These are phyloP conservation scores for Metarhizium sp. DNA, from an alignment of 2,329 filamentous ascomycete genomes.

Conservation along the genomic window DNA sequence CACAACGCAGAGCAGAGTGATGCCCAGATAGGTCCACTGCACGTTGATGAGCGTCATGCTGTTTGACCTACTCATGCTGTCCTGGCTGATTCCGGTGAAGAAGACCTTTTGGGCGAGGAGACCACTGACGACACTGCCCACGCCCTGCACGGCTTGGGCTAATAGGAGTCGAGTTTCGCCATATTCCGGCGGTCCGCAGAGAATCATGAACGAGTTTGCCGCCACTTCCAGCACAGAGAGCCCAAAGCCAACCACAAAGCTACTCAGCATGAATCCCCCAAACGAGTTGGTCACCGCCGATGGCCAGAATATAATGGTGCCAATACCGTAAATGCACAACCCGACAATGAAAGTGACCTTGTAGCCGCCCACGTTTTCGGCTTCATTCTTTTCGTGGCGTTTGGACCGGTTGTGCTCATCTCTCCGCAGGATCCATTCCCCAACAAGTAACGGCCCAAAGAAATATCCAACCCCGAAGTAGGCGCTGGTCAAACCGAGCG, in stretches of 20 bases:
- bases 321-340: slow-evolving; percentile 62
- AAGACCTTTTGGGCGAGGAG: slow-evolving; percentile 66
- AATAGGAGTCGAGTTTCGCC: slow-evolving; percentile 67
- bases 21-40: slow-evolving; percentile 79
- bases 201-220: slow-evolving; percentile 63
- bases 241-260: slow-evolving; percentile 68
- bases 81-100: slow-evolving; percentile 48
- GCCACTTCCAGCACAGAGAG: slow-evolving; percentile 70
- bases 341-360: slow-evolving; percentile 74
- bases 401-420: slow-evolving; percentile 50
- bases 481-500: slow-evolving; percentile 56
- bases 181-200: slow-evolving; percentile 65
- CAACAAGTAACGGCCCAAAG: slow-evolving; percentile 59
- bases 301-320: slow-evolving; percentile 82
- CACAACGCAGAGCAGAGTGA: slow-evolving; percentile 63
- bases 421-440: slow-evolving; percentile 59
- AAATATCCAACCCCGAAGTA: slow-evolving; percentile 67
- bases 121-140: slow-evolving; percentile 63
- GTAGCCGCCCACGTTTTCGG: slow-evolving; percentile 53
- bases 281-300: slow-evolving; percentile 66
- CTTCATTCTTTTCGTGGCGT: slow-evolving; percentile 25
- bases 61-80: slow-evolving; percentile 11
- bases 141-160: slow-evolving; percentile 68
- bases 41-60: slow-evolving; percentile 56
- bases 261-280: slow-evolving; percentile 65